Evolutionary conservation across 805 yeast species (phyloP), one percentile per base, ranked within the genome.

Genomic region (Ascoidea tarda): DNA sequence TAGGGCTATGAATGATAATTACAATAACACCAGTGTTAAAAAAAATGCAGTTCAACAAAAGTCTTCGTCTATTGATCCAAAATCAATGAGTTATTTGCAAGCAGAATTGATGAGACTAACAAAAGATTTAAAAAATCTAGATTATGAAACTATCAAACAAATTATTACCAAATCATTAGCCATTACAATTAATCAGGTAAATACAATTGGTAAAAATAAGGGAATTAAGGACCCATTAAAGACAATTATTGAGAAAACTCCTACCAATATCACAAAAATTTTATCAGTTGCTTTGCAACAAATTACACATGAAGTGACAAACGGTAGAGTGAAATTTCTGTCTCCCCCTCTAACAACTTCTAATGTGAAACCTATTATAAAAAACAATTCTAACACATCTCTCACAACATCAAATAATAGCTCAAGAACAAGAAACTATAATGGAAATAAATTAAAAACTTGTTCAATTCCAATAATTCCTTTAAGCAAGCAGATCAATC

Each of bases 101-200:
- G 89, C 87, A 60, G 96, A 90, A 63, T 71, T 91, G 31, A 83
- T 87, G 60, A 76, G 81, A 12, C 75, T 90, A 53, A 84, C 95
- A 38, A 87, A 86, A 61, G 87, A 84, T 53, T 71, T 89, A 55
- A 84, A 79, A 59, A 79, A 87, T 54, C 78, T 82, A 55, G 87
- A 84, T 54, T 86, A 87, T 46, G 89, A 84, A 32, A 80, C 88
- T 5, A 87, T 91, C 50, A 86, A 96, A 0, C 86, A 81, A 54
- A 80, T 89, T 52, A 72, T 90, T 59, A 90, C 96, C 6, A 89
- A 86, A 60, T 96, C 96, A 1, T 73, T 90, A 59, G 96, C 96
- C 2, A 85, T 90, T 71, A 91, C 96, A 0, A 88, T 90, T 57
- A 91, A 95, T 8, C 93, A 86, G 64, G 91, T 86, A 6, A 84